These are phyloP conservation scores for Parastagonospora avenae DNA, from an alignment of 2,329 filamentous ascomycete species.

Conservation along the genomic window DNA sequence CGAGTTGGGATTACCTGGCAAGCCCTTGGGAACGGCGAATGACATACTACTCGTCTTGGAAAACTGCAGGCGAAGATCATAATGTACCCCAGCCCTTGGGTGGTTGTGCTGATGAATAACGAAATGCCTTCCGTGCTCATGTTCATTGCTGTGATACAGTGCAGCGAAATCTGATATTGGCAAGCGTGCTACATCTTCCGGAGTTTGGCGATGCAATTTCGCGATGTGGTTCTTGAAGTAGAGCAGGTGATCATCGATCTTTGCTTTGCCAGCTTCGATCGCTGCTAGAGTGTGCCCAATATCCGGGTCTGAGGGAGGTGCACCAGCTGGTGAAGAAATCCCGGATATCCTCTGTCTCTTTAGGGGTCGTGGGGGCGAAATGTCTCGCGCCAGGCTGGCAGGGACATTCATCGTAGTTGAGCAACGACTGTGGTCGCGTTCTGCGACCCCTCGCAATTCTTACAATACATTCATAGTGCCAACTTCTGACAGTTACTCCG, in stretches of 20 bases:
- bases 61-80: conserved; percentile 73
- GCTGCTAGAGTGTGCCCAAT: conserved; percentile 44
- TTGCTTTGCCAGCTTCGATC: conserved; percentile 58
- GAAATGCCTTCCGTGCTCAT: conserved; percentile 58
- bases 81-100: conserved; percentile 69
- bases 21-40: conserved; percentile 54
- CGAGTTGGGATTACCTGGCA: conserved; percentile 51
- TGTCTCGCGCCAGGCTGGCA: conserved; percentile 24
- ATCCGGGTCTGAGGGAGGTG: background rate
- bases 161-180: conserved; percentile 50
- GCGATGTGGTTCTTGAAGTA: conserved; percentile 54
- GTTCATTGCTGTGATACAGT: conserved; percentile 56
- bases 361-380: conserved; percentile 26
- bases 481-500: too few species aligned
- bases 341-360: conserved; percentile 20
- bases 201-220: conserved; percentile 27
- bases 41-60: conserved; percentile 69
- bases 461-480: too few species aligned
- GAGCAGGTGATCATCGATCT: conserved; percentile 55
- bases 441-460: too few species aligned
- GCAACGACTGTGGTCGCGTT: background rate
- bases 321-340: background rate
- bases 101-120: conserved; percentile 77
- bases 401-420: conserved; percentile 16
- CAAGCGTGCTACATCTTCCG: conserved; percentile 39